Percentiles rank a stretch among this genome's conserved stretches.
These are phyloP conservation scores for Fragilaria crotonensis DNA, from an alignment of 108 stramenopile species.

Conservation along the genomic window DNA sequence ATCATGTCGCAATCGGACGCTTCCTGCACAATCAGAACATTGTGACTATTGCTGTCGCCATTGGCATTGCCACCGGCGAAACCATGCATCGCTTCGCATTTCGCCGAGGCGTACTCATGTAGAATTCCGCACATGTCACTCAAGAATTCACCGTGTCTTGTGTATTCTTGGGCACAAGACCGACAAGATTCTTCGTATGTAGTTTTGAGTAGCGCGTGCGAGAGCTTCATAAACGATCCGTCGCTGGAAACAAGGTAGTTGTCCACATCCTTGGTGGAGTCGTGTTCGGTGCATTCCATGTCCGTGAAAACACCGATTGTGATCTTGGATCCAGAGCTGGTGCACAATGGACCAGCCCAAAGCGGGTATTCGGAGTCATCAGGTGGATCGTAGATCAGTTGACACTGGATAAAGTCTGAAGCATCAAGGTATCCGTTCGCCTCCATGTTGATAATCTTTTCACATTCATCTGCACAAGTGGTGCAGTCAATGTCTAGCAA, in stretches of 20 bases:
- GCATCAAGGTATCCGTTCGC: conserved; percentile 83
- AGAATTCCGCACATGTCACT: conserved; percentile 65
- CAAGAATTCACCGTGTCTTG: conserved; percentile 23
- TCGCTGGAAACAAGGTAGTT: conserved; percentile 56
- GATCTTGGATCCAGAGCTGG: conserved; percentile 62
- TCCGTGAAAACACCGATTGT: conserved; percentile 85
- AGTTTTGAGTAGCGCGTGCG: conserved; percentile 75
- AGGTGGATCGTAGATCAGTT: conserved; percentile 49
- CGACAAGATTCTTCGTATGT: conserved; percentile 61
- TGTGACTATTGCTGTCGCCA: too few species aligned
- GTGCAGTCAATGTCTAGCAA: conserved; percentile 35
- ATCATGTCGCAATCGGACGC: too few species aligned
- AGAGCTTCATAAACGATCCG: conserved; percentile 48
- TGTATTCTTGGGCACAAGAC: conserved; percentile 42
- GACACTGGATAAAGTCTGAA: conserved; percentile 65
- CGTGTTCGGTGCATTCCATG: conserved; percentile 49
- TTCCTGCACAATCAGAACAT: too few species aligned
- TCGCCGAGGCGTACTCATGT: conserved; percentile 68
- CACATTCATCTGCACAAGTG: conserved; percentile 67
- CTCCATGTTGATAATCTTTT: conserved; percentile 90
- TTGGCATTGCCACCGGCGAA: conserved; percentile 45
- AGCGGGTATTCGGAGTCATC: conserved; percentile 48
- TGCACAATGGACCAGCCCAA: conserved; percentile 73
- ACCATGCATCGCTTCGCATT: conserved; percentile 76
- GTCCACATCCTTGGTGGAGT: conserved; percentile 56